A percentile compares a stretch with the other conserved stretches of the same genome.
phyloP scores from a whole-genome alignment of 2,329 filamentous ascomycete genomes.

The Pseudocercospora macadamiae region DNA sequence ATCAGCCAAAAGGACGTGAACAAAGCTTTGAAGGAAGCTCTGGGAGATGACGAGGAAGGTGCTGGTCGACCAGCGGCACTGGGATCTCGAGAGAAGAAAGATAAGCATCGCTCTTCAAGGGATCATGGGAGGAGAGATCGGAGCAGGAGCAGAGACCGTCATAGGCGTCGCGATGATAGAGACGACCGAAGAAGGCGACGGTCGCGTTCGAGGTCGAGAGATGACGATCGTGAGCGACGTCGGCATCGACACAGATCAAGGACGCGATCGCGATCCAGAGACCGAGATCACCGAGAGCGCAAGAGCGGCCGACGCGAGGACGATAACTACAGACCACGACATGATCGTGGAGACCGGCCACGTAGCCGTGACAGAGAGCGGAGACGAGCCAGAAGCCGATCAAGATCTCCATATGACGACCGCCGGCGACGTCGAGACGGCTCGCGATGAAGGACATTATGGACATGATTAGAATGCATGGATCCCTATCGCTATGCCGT shows the following conservation, averaged over 20 bases:
- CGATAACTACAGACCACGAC: constrained; percentile 13
- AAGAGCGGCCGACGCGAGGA: constrained; percentile 24
- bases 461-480: neutral
- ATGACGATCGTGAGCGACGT: constrained; percentile 29
- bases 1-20: constrained; percentile 59
- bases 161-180: constrained; percentile 26
- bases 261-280: constrained; percentile 25
- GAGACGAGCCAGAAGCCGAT: constrained; percentile 20
- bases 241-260: constrained; percentile 28
- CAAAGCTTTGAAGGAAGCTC: constrained; percentile 54
- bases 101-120: constrained; percentile 23
- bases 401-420: constrained; percentile 27
- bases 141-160: constrained; percentile 30
- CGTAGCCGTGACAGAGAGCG: constrained; percentile 18
- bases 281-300: constrained; percentile 23
- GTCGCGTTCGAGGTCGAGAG: constrained; percentile 35
- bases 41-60: constrained; percentile 41
- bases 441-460: constrained; percentile 6
- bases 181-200: constrained; percentile 27
- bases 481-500: too few relatives aligned
- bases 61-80: constrained; percentile 34
- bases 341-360: constrained; percentile 19
- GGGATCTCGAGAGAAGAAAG: constrained; percentile 21
- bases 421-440: constrained; percentile 23
- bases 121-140: constrained; percentile 31